Evolutionary conservation across 345 rosid species (phyloP), one percentile per base, ranked within the genome.

Genomic region (Cardamine resedifolia): DNA sequence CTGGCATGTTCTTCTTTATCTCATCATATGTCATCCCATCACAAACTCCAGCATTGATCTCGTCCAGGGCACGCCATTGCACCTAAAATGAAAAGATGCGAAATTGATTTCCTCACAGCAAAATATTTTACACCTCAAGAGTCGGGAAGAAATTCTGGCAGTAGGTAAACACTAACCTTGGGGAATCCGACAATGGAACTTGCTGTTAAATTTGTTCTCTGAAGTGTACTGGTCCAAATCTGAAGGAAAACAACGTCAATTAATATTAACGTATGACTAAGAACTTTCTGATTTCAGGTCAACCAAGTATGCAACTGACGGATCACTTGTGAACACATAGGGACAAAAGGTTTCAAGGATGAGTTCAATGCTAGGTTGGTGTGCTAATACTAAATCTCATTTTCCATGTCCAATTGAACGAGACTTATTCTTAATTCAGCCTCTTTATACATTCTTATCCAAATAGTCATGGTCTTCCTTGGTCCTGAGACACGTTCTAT

Each of bases 191-290:
- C 85, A 58, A 92, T 88, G 11, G 99, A 88, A 77, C 85, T 82
- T 69, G 98, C 99, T 58, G 98, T 87, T 43, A 87, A 70, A 77
- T 88, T 90, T 23, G 97, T 83, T 74, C 99, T 84, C 83, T 96
- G 98, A 64, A 96, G 82, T n/a, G 99, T 96, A 85, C 99, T 96
- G 50, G 98, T 96, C 98, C 99, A 96, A 70, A 96, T 92, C 98
- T 92, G 75, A 71, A 73, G 38, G 51, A 72, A 6, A 45, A 16
- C 18, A 60, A 20, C 5, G 48, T 53, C 50, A 15, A 61, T 38
- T 38, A 48, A 58, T 53, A 53, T 24, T 43, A 61, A 20, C 1
- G 12, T 16, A 36, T 30, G 63, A 55, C 24, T 43, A 57, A 36
- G 8, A 57, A 34, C 26, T 49, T 36, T 18, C 38, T 34, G 26